Evolutionary conservation across 129 eudicot species (phyloP).

Genomic region (Lactuca sativa): DNA sequence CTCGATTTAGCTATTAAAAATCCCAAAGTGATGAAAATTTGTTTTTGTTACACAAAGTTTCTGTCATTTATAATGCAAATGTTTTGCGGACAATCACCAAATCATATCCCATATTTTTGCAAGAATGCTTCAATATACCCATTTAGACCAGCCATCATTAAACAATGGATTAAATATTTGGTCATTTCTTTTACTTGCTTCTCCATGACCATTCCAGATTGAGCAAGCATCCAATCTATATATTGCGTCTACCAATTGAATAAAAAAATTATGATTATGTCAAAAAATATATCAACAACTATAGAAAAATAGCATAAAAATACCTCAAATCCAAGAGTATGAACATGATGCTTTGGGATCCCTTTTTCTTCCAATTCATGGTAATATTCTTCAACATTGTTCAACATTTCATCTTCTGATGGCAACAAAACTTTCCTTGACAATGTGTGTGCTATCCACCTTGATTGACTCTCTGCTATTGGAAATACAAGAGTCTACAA

Average conservation of each 20-base stretch:
- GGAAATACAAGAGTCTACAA: slow-evolving; percentile 23
- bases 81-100: too few relatives aligned
- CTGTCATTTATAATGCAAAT: too few relatives aligned
- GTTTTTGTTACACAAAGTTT: too few relatives aligned
- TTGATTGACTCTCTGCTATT: slow-evolving; percentile 46
- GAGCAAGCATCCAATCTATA: slow-evolving; percentile 46
- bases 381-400: slow-evolving; percentile 34
- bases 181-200: slow-evolving; percentile 24
- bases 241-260: slow-evolving; percentile 31
- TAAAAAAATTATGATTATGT: too few relatives aligned
- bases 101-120: slow-evolving; percentile 11
- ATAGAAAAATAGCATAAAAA: too few relatives aligned
- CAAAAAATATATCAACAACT: too few relatives aligned
- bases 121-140: slow-evolving; percentile 21
- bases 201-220: slow-evolving; percentile 33
- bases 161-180: not conserved
- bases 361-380: slow-evolving; percentile 31
- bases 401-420: slow-evolving; percentile 46
- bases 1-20: too few relatives aligned
- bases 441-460: slow-evolving; percentile 48
- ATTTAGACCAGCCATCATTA: not conserved
- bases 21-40: too few relatives aligned
- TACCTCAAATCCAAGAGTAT: slow-evolving; percentile 9
- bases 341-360: slow-evolving; percentile 36
- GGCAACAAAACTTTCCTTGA: slow-evolving; percentile 51